A percentile compares a stretch with the other conserved stretches of the same genome.
Evolutionary conservation across 495 filamentous ascomycete genomes (phyloP).

Genomic region (Penicillium nucicola): DNA sequence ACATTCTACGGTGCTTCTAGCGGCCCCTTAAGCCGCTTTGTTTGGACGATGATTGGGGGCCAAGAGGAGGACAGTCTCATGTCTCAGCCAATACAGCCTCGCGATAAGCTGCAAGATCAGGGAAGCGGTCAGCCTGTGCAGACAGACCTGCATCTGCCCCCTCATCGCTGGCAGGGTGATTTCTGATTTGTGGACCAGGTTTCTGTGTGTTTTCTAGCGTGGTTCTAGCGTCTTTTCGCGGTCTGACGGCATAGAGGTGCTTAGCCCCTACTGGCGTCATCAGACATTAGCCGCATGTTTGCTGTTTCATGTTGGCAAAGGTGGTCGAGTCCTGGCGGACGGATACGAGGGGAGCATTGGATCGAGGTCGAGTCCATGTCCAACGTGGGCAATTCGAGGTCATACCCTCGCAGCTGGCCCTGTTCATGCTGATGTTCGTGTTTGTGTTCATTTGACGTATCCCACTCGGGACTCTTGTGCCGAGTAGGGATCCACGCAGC

Average conservation of each 20-base stretch:
- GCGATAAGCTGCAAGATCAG: conserved; percentile 14
- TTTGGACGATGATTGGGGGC: conserved; percentile 8
- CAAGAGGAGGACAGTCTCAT: background rate
- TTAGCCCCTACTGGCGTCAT: conserved; percentile 2
- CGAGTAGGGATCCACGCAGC: background rate
- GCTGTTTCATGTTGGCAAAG: background rate
- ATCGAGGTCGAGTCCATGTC: too few species aligned
- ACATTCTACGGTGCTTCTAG: conserved; percentile 22
- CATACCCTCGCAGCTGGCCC: too few species aligned
- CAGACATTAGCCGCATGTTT: background rate
- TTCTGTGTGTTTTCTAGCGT: conserved; percentile 30
- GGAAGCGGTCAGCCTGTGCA: conserved; percentile 16
- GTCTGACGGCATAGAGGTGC: background rate
- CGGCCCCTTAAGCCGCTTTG: conserved; percentile 1
- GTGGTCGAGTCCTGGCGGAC: background rate
- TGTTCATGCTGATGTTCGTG: too few species aligned
- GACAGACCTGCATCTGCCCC: background rate
- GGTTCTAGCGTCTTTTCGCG: conserved; percentile 4
- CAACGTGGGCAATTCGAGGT: too few species aligned
- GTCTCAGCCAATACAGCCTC: conserved; percentile 2
- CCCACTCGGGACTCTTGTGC: background rate
- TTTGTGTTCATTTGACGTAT: too few species aligned
- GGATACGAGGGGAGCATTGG: too few species aligned
- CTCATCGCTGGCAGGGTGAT: background rate
- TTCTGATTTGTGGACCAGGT: background rate